Conservation (phyloP, 495 filamentous ascomycete species). For the Podospora anserina region DNA sequence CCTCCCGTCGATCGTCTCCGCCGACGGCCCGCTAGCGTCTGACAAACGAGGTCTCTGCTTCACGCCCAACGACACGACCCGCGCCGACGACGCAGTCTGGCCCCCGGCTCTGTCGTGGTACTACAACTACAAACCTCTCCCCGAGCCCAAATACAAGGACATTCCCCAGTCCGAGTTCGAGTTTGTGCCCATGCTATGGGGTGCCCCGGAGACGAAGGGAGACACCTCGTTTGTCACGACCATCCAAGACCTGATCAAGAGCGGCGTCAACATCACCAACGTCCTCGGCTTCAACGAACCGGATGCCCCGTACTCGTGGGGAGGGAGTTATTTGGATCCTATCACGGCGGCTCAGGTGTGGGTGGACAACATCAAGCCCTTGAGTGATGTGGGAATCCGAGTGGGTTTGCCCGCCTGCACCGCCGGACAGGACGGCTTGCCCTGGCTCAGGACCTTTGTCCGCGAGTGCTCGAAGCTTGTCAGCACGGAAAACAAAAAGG, state of each 20-base stretch:
- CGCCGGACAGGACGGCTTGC: conserved; percentile 51
- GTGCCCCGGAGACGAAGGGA: conserved; percentile 41
- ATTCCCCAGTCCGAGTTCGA: conserved; percentile 50
- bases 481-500: conserved; percentile 32
- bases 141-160: conserved; percentile 48
- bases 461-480: conserved; percentile 46
- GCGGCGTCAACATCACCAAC: conserved; percentile 58
- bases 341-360: conserved; percentile 59
- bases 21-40: conserved; percentile 38
- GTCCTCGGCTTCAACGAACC: conserved; percentile 76
- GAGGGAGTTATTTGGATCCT: conserved; percentile 58
- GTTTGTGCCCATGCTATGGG: conserved; percentile 84
- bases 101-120: conserved; percentile 68
- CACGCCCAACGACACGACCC: conserved; percentile 49
- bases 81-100: conserved; percentile 61
- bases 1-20: conserved; percentile 12
- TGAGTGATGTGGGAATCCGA: conserved; percentile 54
- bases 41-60: conserved; percentile 70
- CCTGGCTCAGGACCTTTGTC: conserved; percentile 64
- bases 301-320: conserved; percentile 49
- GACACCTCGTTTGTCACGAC: conserved; percentile 55
- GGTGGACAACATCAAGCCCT: conserved; percentile 63
- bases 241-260: conserved; percentile 48
- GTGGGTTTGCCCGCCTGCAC: conserved; percentile 60
- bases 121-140: conserved; percentile 65